A percentile compares a stretch with the other conserved stretches of the same genome.
Evolutionary conservation across 2,329 filamentous ascomycete species (phyloP).

Genomic region (Teratosphaeria nubilosa): DNA sequence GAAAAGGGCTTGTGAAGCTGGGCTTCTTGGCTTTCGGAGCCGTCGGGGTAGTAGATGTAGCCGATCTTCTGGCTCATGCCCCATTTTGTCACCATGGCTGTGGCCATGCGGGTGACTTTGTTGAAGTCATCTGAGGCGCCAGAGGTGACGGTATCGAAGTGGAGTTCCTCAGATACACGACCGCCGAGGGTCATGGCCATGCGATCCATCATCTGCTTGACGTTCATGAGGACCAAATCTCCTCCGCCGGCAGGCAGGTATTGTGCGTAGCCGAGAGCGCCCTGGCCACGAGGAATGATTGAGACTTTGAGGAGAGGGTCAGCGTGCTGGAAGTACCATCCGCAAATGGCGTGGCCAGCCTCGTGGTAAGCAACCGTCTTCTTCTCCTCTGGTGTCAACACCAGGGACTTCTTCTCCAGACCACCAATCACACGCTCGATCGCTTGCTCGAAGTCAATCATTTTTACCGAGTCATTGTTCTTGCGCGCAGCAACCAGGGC

Average conservation of each 20-base stretch:
- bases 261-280: conserved; percentile 89
- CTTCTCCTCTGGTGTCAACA: conserved; percentile 89
- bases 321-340: conserved; percentile 95
- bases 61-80: conserved; percentile 95
- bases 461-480: conserved; percentile 68
- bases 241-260: conserved; percentile 85
- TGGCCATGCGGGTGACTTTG: conserved; percentile 93
- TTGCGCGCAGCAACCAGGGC: conserved; percentile 83
- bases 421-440: conserved; percentile 96
- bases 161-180: conserved; percentile 87
- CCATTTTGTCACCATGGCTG: conserved; percentile 98
- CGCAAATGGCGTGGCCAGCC: conserved; percentile 94
- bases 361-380: conserved; percentile 95
- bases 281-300: conserved; percentile 92
- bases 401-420: conserved; percentile 92
- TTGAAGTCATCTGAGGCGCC: conserved; percentile 96
- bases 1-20: conserved; percentile 91
- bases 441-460: conserved; percentile 91
- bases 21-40: conserved; percentile 35
- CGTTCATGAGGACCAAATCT: conserved; percentile 92
- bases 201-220: conserved; percentile 92
- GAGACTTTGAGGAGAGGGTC: conserved; percentile 96
- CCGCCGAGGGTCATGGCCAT: conserved; percentile 99
- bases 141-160: conserved; percentile 92
- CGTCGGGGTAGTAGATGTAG: conserved; percentile 75